Evolutionary conservation across 495 filamentous ascomycete species (phyloP).

Genomic region (Monascus purpureus): DNA sequence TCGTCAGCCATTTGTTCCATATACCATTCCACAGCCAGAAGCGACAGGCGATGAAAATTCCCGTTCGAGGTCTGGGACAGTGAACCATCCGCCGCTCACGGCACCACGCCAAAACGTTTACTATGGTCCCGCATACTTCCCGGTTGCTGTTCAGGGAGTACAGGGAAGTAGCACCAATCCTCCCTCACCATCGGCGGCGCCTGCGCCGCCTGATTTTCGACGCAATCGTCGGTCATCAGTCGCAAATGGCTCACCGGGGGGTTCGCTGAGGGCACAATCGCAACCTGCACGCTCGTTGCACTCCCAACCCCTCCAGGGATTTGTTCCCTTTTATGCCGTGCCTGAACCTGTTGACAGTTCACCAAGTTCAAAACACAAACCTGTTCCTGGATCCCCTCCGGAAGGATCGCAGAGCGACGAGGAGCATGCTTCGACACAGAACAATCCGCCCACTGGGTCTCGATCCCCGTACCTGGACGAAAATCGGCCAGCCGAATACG

Average conservation of each 20-base stretch:
- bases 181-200: slow-evolving; percentile 44
- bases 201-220: slow-evolving; percentile 40
- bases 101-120: slow-evolving; percentile 31
- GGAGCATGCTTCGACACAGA: slow-evolving; percentile 30
- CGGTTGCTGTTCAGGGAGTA: slow-evolving; percentile 23
- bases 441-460: slow-evolving; percentile 22
- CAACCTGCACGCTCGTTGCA: slow-evolving; percentile 46
- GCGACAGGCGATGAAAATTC: slow-evolving; percentile 25
- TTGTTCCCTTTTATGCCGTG: slow-evolving; percentile 25
- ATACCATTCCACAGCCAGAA: slow-evolving; percentile 29
- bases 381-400: slow-evolving; percentile 21
- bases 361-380: slow-evolving; percentile 18
- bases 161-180: slow-evolving; percentile 45
- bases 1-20: slow-evolving; percentile 31
- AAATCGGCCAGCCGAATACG: slow-evolving; percentile 41
- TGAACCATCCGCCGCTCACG: slow-evolving; percentile 34
- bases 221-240: slow-evolving; percentile 44
- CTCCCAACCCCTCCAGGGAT: slow-evolving; percentile 23
- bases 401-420: slow-evolving; percentile 23
- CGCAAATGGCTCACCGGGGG: slow-evolving; percentile 35
- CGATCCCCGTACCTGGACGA: slow-evolving; percentile 33
- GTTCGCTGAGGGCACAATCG: slow-evolving; percentile 47
- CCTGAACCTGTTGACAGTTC: slow-evolving; percentile 21
- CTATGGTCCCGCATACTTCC: slow-evolving; percentile 35
- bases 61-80: slow-evolving; percentile 25